A percentile compares a stretch with the other conserved stretches of the same genome.
phyloP scores from a whole-genome alignment of 805 yeast genomes.

The Wickerhamomyces kurtzmanii region DNA sequence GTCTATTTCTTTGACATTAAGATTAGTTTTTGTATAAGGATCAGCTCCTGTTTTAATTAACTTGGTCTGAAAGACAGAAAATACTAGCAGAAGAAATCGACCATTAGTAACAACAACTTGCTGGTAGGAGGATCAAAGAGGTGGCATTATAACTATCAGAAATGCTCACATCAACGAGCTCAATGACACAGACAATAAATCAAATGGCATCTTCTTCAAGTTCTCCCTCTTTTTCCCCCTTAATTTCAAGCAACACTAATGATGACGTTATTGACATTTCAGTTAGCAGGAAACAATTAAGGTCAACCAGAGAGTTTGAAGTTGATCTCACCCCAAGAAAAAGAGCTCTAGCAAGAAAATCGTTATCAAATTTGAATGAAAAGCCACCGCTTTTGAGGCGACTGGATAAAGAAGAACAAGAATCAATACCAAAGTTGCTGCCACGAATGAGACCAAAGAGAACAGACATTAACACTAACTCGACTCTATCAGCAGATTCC shows the following conservation, averaged over 20 bases:
- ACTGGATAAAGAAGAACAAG: not conserved
- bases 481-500: not conserved
- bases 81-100: too few relatives aligned
- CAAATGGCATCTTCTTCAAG: not conserved
- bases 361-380: not conserved
- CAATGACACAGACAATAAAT: not conserved
- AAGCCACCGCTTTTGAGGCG: not conserved
- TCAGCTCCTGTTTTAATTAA: too few relatives aligned
- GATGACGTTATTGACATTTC: slow-evolving; percentile 12
- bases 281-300: slow-evolving; percentile 12
- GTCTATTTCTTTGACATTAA: too few relatives aligned
- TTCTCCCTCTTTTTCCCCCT: not conserved
- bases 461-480: not conserved
- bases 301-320: slow-evolving; percentile 6
- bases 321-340: slow-evolving; percentile 11
- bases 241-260: not conserved
- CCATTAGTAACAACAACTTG: too few relatives aligned
- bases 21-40: too few relatives aligned
- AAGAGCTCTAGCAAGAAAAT: slow-evolving; percentile 12
- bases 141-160: too few relatives aligned
- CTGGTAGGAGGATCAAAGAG: too few relatives aligned
- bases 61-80: too few relatives aligned
- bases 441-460: slow-evolving; percentile 1
- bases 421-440: not conserved
- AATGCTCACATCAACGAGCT: slow-evolving; percentile 1